Percentiles rank a stretch among this genome's conserved stretches.
Evolutionary conservation across 768 basidiomycete species (phyloP).

Genomic region (Serendipita sp.): DNA sequence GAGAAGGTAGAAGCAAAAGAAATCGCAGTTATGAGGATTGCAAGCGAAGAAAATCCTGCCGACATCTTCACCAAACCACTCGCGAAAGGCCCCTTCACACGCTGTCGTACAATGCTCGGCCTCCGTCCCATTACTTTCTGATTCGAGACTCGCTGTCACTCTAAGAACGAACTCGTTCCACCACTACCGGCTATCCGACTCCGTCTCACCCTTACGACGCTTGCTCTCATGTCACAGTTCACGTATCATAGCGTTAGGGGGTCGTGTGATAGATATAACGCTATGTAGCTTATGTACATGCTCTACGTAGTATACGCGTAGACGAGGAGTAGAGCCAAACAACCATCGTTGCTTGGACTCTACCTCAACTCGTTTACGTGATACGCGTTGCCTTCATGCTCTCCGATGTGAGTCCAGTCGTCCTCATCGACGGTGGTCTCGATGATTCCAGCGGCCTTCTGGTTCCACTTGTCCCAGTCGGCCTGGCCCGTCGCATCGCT

Average conservation of each 20-base stretch:
- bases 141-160: too few species aligned
- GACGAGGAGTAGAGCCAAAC: too few species aligned
- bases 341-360: too few species aligned
- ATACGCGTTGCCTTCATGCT: not conserved
- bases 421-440: not conserved
- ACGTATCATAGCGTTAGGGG: too few species aligned
- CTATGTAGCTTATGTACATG: too few species aligned
- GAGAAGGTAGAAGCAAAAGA: conserved; percentile 9
- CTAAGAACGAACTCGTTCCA: too few species aligned
- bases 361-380: too few species aligned
- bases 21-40: conserved; percentile 9
- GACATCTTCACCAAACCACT: conserved; percentile 15
- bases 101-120: not conserved
- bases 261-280: too few species aligned
- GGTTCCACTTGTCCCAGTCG: not conserved
- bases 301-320: too few species aligned
- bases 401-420: not conserved
- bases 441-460: not conserved
- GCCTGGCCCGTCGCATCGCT: not conserved
- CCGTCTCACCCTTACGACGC: too few species aligned
- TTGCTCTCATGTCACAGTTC: too few species aligned
- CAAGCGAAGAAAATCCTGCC: conserved; percentile 11
- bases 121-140: not conserved
- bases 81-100: not conserved
- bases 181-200: too few species aligned